Evolutionary conservation across 78 protist species (phyloP), one percentile per base, ranked within the genome.

Genomic region (Dictyostelium citrinum): DNA sequence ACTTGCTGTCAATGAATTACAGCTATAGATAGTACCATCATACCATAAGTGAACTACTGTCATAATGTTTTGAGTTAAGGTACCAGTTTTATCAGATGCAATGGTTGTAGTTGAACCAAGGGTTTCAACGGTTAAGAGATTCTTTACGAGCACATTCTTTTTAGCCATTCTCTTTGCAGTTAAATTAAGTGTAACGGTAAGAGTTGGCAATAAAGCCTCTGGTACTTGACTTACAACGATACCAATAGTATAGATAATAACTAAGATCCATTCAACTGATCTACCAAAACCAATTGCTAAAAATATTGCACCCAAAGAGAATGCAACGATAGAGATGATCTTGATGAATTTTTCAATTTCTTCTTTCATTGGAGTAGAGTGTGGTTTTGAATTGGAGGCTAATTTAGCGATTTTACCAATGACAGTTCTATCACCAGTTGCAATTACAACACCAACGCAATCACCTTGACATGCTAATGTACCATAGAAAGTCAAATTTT

Each of bases 51-150:
- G 97, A 20, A 90, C 94, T 0, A 83, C 94, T 14, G 97, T 91
- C 99, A 99, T 98, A 39, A 83, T 70, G 43, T 98, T 98, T 72
- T 96, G 97, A 58, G 99, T 98, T 24, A 98, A 96, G 20, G 99
- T 98, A 55, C 99, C 99, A 41, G 99, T 98, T 96, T 98, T 98
- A 91, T 98, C 99, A 2, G 97, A 91, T 49, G 98, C 97, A 31
- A 98, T 96, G 3, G 94, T 95, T 22, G 90, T 84, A 9, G 98
- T 96, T 35, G 96, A 55, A 29, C 99, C 99, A 11, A 98, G 96
- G 3, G 99, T 96, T 71, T 98, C 99, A 27, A 98, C 98, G 22
- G 97, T 78, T 74, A 92, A 58, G 24, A 98, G 90, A 67, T 95
- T 84, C 95, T 97, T 97, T 24, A 98, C 98, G 55, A 95, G 60